Evolutionary conservation across 225 moss, liverwort and hornwort species (phyloP).

Genomic region (Physcomitrium patens): DNA sequence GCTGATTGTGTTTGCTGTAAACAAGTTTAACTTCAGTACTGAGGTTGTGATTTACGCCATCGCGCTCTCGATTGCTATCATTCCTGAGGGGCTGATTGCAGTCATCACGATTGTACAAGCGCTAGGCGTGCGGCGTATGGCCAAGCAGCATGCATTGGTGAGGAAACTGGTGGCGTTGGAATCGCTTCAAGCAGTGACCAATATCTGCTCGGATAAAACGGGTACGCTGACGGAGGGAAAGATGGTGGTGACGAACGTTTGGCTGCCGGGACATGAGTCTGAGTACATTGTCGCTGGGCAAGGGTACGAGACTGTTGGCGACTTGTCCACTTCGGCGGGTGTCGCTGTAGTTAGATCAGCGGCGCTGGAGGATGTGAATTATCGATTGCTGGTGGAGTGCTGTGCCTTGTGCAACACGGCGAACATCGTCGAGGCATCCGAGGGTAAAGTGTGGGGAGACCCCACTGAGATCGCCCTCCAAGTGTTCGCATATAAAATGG

Average conservation of each 20-base stretch:
- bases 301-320: slow-evolving; percentile 39
- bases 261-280: slow-evolving; percentile 40
- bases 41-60: slow-evolving; percentile 50
- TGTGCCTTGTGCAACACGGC: slow-evolving; percentile 69
- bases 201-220: slow-evolving; percentile 64
- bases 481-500: slow-evolving; percentile 50
- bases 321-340: slow-evolving; percentile 21
- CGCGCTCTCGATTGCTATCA: slow-evolving; percentile 46
- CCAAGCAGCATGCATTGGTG: slow-evolving; percentile 46
- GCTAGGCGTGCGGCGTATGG: slow-evolving; percentile 57
- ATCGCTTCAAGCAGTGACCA: slow-evolving; percentile 60
- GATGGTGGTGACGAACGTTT: slow-evolving; percentile 56
- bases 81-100: slow-evolving; percentile 48
- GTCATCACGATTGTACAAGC: slow-evolving; percentile 51
- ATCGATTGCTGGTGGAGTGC: slow-evolving; percentile 53
- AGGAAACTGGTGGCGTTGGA: slow-evolving; percentile 59
- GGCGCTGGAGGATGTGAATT: slow-evolving; percentile 37
- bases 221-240: slow-evolving; percentile 63
- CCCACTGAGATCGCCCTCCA: slow-evolving; percentile 53
- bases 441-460: slow-evolving; percentile 62
- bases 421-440: slow-evolving; percentile 55
- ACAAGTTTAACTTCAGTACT: slow-evolving; percentile 39
- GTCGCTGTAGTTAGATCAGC: slow-evolving; percentile 5
- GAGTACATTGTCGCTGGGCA: slow-evolving; percentile 39
- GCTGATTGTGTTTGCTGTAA: slow-evolving; percentile 49